A percentile compares a stretch with the other conserved stretches of the same genome.
Evolutionary conservation across 208 protist species (phyloP).

Genomic region (Herpetomonas muscarum): DNA sequence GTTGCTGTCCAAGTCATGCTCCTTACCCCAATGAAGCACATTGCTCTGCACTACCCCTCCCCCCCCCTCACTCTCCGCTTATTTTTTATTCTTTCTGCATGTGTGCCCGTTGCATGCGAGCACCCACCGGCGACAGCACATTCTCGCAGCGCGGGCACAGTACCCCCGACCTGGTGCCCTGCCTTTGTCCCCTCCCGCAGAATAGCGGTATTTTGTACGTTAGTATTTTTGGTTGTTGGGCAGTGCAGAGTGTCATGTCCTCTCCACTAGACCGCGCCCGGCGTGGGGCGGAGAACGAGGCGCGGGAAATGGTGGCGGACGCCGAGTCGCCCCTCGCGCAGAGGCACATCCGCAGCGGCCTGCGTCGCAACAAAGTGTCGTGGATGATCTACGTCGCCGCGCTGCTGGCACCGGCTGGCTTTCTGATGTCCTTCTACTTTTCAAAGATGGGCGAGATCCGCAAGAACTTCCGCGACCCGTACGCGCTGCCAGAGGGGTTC

Average conservation of each 20-base stretch:
- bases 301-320: slow-evolving; percentile 56
- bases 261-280: slow-evolving; percentile 42
- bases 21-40: background rate
- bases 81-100: too few relatives aligned
- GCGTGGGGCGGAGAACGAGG: slow-evolving; percentile 46
- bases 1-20: background rate
- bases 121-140: too few relatives aligned
- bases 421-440: slow-evolving; percentile 66
- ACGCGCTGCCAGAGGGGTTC: slow-evolving; percentile 68
- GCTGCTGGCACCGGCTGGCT: slow-evolving; percentile 37
- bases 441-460: slow-evolving; percentile 55
- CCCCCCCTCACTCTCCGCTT: too few relatives aligned
- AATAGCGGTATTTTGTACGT: background rate
- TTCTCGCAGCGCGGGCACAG: too few relatives aligned
- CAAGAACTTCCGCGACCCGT: slow-evolving; percentile 61
- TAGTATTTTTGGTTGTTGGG: background rate
- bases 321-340: slow-evolving; percentile 60
- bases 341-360: slow-evolving; percentile 48
- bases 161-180: too few relatives aligned
- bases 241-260: background rate
- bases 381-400: slow-evolving; percentile 39
- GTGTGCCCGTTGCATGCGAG: too few relatives aligned
- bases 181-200: background rate
- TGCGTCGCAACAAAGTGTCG: slow-evolving; percentile 72
- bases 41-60: too few relatives aligned